Percentiles rank a stretch among this genome's conserved stretches.
Conservation (phyloP, 805 yeast species). For the Candida pini region DNA sequence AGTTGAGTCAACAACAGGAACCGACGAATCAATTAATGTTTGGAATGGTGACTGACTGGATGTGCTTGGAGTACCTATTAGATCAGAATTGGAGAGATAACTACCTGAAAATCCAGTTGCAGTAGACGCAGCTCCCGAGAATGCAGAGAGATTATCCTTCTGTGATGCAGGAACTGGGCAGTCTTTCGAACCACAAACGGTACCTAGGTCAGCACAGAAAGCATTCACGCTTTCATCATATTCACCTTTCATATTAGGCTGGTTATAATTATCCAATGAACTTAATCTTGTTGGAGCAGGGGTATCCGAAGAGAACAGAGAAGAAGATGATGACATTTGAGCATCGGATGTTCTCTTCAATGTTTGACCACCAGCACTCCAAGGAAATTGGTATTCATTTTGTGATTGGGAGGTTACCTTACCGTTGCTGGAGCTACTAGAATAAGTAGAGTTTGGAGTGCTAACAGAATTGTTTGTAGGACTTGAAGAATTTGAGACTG, state of each 20-base stretch:
- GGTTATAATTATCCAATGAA: constrained; percentile 7
- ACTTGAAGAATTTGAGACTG: constrained; percentile 12
- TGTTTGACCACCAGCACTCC: neutral
- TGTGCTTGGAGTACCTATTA: no score
- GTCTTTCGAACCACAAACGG: constrained; percentile 77
- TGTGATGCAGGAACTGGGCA: constrained; percentile 54
- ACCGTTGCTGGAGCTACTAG: constrained; percentile 3
- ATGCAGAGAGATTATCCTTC: constrained; percentile 4
- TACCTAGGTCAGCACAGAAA: constrained; percentile 70
- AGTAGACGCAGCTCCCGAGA: constrained; percentile 5
- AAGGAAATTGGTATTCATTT: constrained; percentile 1
- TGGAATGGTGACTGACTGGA: constrained; percentile 20
- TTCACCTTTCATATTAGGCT: constrained; percentile 24
- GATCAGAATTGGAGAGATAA: no score
- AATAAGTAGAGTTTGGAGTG: constrained; percentile 17
- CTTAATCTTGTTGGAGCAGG: neutral
- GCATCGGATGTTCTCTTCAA: neutral
- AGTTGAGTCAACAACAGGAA: neutral
- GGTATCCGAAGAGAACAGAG: neutral
- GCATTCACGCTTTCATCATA: constrained; percentile 68
- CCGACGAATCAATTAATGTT: constrained; percentile 10
- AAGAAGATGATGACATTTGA: neutral
- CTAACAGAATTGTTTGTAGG: constrained; percentile 8
- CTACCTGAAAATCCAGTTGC: constrained; percentile 3
- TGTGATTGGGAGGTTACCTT: neutral